A percentile compares a stretch with the other conserved stretches of the same genome.
phyloP scores from a whole-genome alignment of 1,284 basidiomycete species.

The Naganishia albida region DNA sequence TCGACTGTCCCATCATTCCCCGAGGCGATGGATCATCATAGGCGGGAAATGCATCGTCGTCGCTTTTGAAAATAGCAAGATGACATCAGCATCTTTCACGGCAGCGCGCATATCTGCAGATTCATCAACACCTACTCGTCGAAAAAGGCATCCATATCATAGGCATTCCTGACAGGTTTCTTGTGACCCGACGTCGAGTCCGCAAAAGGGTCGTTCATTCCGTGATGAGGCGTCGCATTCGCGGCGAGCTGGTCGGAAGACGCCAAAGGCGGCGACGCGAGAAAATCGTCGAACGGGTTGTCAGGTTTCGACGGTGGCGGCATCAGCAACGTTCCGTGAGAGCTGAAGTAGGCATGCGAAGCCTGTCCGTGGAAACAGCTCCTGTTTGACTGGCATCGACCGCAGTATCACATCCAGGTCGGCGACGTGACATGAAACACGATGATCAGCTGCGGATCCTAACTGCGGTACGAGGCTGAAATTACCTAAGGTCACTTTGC shows the following conservation, averaged over 20 bases:
- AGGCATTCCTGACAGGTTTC: constrained; percentile 40
- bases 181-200: constrained; percentile 10
- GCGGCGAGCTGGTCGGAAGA: constrained; percentile 26
- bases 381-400: background rate
- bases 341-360: background rate
- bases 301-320: constrained; percentile 7
- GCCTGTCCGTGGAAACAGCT: no score
- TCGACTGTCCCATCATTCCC: constrained; percentile 34
- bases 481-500: no score
- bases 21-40: constrained; percentile 30
- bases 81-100: constrained; percentile 3
- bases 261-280: constrained; percentile 42
- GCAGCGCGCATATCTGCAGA: no score
- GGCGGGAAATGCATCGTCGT: constrained; percentile 43
- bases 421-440: constrained; percentile 17
- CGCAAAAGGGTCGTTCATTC: constrained; percentile 19
- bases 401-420: background rate
- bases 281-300: constrained; percentile 50
- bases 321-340: background rate
- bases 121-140: constrained; percentile 48
- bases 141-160: constrained; percentile 53
- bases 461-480: background rate
- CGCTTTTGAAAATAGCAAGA: constrained; percentile 36
- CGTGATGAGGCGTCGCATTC: constrained; percentile 15
- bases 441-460: constrained; percentile 11